Evolutionary conservation across 805 yeast genomes (phyloP), one percentile per base, ranked within the genome.

Genomic region (Candida cerambycidarum): DNA sequence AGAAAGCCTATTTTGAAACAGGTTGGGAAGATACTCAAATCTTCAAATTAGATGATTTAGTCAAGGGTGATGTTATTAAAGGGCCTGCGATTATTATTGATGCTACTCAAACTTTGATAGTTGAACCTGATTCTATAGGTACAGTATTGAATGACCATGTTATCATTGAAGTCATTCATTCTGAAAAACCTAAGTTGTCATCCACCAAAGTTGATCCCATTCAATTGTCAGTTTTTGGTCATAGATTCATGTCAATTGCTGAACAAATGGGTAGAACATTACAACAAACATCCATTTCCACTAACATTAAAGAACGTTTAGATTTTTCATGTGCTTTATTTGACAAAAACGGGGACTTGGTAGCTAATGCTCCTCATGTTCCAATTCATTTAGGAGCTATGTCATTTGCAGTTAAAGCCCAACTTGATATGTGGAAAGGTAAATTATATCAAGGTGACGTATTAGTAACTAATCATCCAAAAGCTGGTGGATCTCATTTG

Each of bases 331-430:
- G 76, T 58, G 76, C 76, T 4, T 47, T 71, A 17, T 71, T 71
- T 43, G 75, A 71, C 48, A 46, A 47, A 1, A 56, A 62, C 31
- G 76, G 75, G 6, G 71, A 68, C 46, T 62, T 71, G 48, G 73
- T 71, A 11, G 75, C 75, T 12, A 70, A 71, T 55, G 76, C 76
- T 6, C 76, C 71, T 4, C 73, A 66, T 53, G 65, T 67, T 44
- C 70, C 76, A 5, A 75, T 63, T 48, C 80, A 71, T 45, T 56
- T 71, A 40, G 76, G 76, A 13, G 69, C 73, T 14, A 71, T 71
- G 76, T 69, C 75, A n/a, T 68, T 66, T 50, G 73, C 75, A 9
- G 72, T 70, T 6, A 65, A 67, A 44, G 67, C 71, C 7, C 76
- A 71, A 48, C 59, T 57, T 38, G 59, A 67, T 12, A 44, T 57